phyloP scores from a whole-genome alignment of 2,329 filamentous ascomycete genomes.

The Pseudogymnoascus sp. region DNA sequence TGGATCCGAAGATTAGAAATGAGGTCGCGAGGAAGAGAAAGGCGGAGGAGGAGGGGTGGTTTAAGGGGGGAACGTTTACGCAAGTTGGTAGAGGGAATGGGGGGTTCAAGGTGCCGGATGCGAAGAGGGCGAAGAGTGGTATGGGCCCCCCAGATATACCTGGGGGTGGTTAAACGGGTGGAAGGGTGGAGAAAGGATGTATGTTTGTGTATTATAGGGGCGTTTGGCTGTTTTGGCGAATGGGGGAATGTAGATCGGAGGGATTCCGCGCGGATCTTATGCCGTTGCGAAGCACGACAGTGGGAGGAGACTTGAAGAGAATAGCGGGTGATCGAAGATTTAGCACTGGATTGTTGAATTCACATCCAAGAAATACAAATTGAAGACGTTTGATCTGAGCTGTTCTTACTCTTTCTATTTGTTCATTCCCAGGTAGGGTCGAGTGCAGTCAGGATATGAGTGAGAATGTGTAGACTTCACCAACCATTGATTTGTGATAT shows the following conservation, averaged over 20 bases:
- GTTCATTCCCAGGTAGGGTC: background rate
- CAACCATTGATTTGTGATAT: too few species aligned
- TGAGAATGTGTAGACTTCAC: too few species aligned
- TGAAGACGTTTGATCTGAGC: background rate
- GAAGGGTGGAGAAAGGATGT: background rate
- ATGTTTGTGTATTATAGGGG: background rate
- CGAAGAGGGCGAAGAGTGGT: conserved; percentile 64
- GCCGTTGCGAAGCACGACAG: background rate
- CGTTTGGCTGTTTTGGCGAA: background rate
- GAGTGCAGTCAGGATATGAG: background rate
- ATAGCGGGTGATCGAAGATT: background rate
- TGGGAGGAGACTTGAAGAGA: background rate
- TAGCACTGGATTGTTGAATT: background rate
- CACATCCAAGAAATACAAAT: background rate
- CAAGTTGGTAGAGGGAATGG: conserved; percentile 61
- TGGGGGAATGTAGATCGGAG: background rate
- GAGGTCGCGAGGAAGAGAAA: conserved; percentile 86
- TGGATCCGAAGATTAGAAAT: conserved; percentile 83
- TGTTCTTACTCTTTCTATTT: background rate
- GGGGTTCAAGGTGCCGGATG: conserved; percentile 76
- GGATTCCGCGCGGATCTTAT: background rate
- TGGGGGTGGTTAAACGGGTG: background rate
- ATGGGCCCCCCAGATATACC: conserved; percentile 25
- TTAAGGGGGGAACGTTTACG: conserved; percentile 95
- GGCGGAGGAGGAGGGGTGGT: conserved; percentile 91